A percentile compares a stretch with the other conserved stretches of the same genome.
phyloP scores from a whole-genome alignment of 495 filamentous ascomycete genomes.

The Penicillium maclennaniae region DNA sequence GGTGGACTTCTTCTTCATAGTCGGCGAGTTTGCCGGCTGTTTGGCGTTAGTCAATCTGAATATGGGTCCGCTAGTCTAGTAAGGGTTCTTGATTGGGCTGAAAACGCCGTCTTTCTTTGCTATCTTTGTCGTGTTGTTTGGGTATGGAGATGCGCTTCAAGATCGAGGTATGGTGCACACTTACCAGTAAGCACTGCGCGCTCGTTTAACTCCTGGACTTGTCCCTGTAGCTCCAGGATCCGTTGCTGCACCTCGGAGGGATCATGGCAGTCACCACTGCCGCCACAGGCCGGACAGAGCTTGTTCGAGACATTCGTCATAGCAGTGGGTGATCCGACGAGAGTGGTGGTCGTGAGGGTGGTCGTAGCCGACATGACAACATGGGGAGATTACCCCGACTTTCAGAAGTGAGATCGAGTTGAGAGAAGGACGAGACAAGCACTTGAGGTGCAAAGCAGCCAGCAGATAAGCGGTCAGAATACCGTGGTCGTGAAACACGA shows the following conservation, averaged over 20 bases:
- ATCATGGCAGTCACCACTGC: conserved; percentile 32
- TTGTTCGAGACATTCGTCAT: conserved; percentile 30
- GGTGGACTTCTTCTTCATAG: conserved; percentile 86
- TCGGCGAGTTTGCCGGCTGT: conserved; percentile 77
- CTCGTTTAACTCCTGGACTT: conserved; percentile 67
- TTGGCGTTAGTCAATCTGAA: not conserved
- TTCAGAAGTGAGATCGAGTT: not conserved
- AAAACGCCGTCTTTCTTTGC: not conserved
- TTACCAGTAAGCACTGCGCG: conserved; percentile 75
- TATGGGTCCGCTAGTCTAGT: not conserved
- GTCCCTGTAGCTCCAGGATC: conserved; percentile 77
- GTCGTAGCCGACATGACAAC: conserved; percentile 31
- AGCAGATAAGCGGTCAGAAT: not conserved
- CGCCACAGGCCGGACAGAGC: conserved; percentile 48
- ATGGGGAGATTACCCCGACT: conserved; percentile 18
- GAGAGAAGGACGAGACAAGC: not conserved
- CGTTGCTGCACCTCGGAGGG: conserved; percentile 56
- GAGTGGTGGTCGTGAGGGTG: conserved; percentile 33
- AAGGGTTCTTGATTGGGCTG: not conserved
- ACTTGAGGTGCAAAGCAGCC: not conserved
- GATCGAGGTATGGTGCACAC: conserved; percentile 13
- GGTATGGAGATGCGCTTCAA: not conserved
- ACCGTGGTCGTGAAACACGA: conserved; percentile 10
- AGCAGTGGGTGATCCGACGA: conserved; percentile 31
- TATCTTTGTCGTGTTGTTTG: not conserved